Base-by-base conservation (phyloP, 306 rosid genomes). In the Malus asiatica region DNA sequence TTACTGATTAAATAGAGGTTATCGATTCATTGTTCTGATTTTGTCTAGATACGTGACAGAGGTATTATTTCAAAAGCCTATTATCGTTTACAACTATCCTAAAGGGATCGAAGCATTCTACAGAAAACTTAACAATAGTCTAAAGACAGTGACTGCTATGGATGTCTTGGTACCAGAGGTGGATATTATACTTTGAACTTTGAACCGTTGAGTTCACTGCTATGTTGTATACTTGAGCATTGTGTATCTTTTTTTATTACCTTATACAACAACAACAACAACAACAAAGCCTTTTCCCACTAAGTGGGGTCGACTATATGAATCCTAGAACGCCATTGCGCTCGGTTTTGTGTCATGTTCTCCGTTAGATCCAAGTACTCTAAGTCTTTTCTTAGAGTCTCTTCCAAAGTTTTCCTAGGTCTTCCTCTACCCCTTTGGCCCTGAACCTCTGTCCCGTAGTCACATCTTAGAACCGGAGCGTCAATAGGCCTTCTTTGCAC, bases 101-200 rank as follows among this genome's bases (percentile, higher is more conserved):
- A 96, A 96, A 80, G 96, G 83, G 8, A 90, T 96, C 83, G 90
- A 96, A 84, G 98, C 99, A 76, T 96, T 96, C 82, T 96, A 96
- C 89, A 96, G 89, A 97, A 91, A 92, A 30, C 88, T 96, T 83
- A 96, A 96, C 68, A 97, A 96, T 64, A 96, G 92, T 78, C 73
- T 32, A 10, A 89, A 89, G 81, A 96, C 97, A 3, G 98, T 96
- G 97, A 27, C 97, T 76, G 98, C 97, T 20, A 96, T 96, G 97
- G 99, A 96, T 87, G 99, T 96, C 51, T 93, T 96, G 73, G 97
- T 92, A 45, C 99, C 99, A 29, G 90, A 92, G 98, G 98, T 95
- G 73, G 51, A 22, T 25, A 27, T 57, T 61, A 32, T 70, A 59
- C 30, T 62, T 27, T 42, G 9, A 63, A 10, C 27, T 59, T 52